Base-by-base conservation (phyloP, 192 early-diverging fungal species). In the Oehlia diaphana region DNA sequence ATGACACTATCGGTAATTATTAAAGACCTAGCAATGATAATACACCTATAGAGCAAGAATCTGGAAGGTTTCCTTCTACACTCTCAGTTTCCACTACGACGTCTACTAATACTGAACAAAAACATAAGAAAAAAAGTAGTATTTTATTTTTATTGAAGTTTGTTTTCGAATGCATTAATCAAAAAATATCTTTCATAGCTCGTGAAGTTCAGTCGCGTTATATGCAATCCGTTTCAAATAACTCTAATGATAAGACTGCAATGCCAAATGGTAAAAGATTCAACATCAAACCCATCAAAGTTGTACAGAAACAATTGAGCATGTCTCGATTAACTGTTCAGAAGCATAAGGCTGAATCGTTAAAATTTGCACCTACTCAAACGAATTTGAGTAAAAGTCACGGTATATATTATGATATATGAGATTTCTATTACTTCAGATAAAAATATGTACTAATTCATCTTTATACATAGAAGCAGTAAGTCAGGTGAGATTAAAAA, bases 181-280 rank as follows among this genome's bases (percentile, higher is more conserved):
- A 67, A 1, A 67, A n/a, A n/a, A n/a, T 39, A 39, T 71, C 3
- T 39, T 71, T 13, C 8, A 71, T 47, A 71, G 69, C 39, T 71
- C 69, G 69, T 71, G 69, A 71, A n/a, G 37, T 71, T 39, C 69
- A 8, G 9, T 71, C 69, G 21, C 69, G 69, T 39, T 71, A 71
- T 47, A 71, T 71, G 69, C 69, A 71, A 39, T 39, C 69, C 4
- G 9, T 44, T 67, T 67, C 65, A 23, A 26, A 4, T 12, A 26
- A 67, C 9, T 37, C 28, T 47, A 33, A 71, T 69, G 14, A 69
- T 33, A 23, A 39, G 33, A 33, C 13, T 37, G 9, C 9, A 0
- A 0, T 12, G 47, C 14, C 69, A 39, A 33, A 31, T n/a, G 6
- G 33, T 31, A 33, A 28, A 2, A 67, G 26, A 35, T 12, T 26